A percentile compares a stretch with the other conserved stretches of the same genome.
These are phyloP conservation scores for Tricholoma sp. DNA, from an alignment of 768 basidiomycete species.

Conservation along the genomic window DNA sequence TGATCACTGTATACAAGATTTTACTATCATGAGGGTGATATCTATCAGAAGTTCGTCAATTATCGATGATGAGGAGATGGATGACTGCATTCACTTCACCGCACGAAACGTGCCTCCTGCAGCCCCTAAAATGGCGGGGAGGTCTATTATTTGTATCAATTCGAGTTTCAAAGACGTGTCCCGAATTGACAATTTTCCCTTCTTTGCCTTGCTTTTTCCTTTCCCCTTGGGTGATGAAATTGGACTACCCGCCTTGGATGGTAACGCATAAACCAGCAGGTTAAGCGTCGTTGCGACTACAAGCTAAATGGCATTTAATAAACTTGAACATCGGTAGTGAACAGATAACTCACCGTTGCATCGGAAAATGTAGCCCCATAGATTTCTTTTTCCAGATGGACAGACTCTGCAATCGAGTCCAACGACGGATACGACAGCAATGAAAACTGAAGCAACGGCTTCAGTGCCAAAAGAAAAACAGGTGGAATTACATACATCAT, in stretches of 20 bases:
- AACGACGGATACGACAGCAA: constrained; percentile 64
- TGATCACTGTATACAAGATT: constrained; percentile 66
- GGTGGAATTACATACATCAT: constrained; percentile 45
- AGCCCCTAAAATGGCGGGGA: constrained; percentile 45
- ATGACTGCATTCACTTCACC: constrained; percentile 34
- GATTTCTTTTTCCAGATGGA: constrained; percentile 71
- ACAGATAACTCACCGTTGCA: constrained; percentile 42
- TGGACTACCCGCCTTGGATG: constrained; percentile 19
- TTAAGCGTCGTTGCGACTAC: constrained; percentile 61
- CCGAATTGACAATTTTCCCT: constrained; percentile 12
- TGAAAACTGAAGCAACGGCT: constrained; percentile 39
- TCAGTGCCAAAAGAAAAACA: constrained; percentile 4
- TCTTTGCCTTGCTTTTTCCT: constrained; percentile 37
- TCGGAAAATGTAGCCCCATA: constrained; percentile 81
- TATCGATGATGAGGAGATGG: neutral
- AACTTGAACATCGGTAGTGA: constrained; percentile 1
- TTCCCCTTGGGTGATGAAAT: constrained; percentile 29
- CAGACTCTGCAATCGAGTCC: constrained; percentile 37
- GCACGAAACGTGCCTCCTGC: constrained; percentile 60
- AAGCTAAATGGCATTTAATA: constrained; percentile 37
- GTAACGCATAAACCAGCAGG: constrained; percentile 59
- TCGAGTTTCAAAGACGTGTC: constrained; percentile 17
- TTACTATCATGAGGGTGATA: constrained; percentile 48
- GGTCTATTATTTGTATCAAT: constrained; percentile 45
- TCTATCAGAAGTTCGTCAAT: constrained; percentile 28